Conservation (phyloP, 228 moss, liverwort and hornwort genomes). For the Sphagnum magellanicum region DNA sequence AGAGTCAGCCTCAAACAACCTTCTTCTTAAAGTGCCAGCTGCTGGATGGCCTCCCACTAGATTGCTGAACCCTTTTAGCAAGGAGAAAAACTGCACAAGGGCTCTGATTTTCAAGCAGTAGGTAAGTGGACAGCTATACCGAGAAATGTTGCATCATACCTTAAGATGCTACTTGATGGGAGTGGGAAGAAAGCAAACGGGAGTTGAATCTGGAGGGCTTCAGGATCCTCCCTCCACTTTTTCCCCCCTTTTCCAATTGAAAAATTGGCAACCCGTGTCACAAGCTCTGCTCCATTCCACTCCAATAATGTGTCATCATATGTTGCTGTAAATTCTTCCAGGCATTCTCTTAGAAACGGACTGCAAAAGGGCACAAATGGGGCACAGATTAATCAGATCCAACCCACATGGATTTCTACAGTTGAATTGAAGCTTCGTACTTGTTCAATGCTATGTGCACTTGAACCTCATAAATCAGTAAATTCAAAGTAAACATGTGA, state of each 20-base stretch:
- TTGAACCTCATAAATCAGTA: too few relatives aligned
- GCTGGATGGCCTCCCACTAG: too few relatives aligned
- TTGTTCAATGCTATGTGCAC: too few relatives aligned
- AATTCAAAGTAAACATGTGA: too few relatives aligned
- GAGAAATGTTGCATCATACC: slow-evolving; percentile 15
- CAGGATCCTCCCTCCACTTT: slow-evolving; percentile 24
- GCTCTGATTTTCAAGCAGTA: too few relatives aligned
- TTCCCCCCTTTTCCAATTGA: slow-evolving; percentile 24
- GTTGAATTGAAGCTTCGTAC: too few relatives aligned
- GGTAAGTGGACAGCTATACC: too few relatives aligned
- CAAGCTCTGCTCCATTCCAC: slow-evolving; percentile 83
- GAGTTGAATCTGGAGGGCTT: slow-evolving; percentile 30
- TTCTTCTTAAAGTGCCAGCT: too few relatives aligned
- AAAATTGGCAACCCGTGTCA: slow-evolving; percentile 68
- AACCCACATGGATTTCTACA: too few relatives aligned
- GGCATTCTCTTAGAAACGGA: slow-evolving; percentile 70
- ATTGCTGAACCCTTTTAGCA: too few relatives aligned
- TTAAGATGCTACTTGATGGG: slow-evolving; percentile 45
- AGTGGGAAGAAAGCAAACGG: slow-evolving; percentile 76
- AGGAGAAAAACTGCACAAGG: not conserved
- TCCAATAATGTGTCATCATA: slow-evolving; percentile 58
- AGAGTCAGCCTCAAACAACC: not conserved
- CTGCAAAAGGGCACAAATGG: slow-evolving; percentile 33
- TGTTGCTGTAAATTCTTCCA: slow-evolving; percentile 76
- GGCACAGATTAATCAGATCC: too few relatives aligned